Conservation (phyloP, 2,329 filamentous ascomycete genomes). For the Aspergillus tamarii region DNA sequence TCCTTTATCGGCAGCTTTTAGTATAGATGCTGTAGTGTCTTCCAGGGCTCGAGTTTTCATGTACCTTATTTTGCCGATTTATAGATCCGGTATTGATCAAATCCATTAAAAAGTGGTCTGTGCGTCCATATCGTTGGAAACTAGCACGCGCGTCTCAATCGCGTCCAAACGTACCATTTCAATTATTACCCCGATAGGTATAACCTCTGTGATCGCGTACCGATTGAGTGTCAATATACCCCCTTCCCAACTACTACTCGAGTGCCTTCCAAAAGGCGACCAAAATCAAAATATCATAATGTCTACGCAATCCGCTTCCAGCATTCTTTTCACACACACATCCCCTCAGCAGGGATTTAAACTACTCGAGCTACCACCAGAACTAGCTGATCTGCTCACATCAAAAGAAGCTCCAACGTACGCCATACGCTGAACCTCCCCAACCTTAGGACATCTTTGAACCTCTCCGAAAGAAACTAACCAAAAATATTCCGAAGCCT, state of each 20-base stretch:
- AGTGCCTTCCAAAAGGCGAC: not conserved
- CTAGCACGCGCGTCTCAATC: constrained; percentile 19
- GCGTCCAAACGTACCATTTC: constrained; percentile 20
- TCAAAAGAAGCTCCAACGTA: constrained; percentile 48
- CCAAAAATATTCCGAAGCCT: constrained; percentile 34
- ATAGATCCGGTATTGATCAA: not conserved
- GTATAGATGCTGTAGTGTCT: too few species aligned
- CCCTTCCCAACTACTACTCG: constrained; percentile 2
- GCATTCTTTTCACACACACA: constrained; percentile 46
- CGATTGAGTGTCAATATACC: not conserved
- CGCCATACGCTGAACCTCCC: constrained; percentile 1
- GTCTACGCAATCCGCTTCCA: constrained; percentile 42
- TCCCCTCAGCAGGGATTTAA: constrained; percentile 57
- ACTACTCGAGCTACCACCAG: constrained; percentile 63
- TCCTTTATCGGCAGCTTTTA: too few species aligned
- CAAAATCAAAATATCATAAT: constrained; percentile 26
- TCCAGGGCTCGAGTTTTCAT: too few species aligned
- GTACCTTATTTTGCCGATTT: too few species aligned
- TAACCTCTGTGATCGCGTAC: not conserved
- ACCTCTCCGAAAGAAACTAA: not conserved
- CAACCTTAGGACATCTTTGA: not conserved
- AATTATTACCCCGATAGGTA: not conserved
- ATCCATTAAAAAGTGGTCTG: constrained; percentile 39
- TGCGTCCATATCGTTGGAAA: constrained; percentile 22
- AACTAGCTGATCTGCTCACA: constrained; percentile 58